phyloP scores from a whole-genome alignment of 352 stramenopile species.

The Globisporangium splendens region DNA sequence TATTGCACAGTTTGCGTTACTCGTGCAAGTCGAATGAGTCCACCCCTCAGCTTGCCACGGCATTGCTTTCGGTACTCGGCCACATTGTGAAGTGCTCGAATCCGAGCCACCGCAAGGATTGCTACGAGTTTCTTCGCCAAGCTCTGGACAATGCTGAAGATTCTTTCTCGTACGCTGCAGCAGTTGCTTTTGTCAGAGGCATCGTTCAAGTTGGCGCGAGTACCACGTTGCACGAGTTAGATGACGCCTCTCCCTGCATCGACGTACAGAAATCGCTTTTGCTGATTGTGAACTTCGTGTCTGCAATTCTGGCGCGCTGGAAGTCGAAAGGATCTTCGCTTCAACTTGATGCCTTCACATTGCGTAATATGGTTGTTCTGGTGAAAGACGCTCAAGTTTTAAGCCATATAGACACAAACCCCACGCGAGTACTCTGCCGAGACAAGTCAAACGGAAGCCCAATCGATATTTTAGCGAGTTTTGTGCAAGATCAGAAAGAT shows the following conservation, averaged over 20 bases:
- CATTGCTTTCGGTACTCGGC: constrained; percentile 36
- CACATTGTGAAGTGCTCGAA: constrained; percentile 39
- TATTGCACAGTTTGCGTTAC: constrained; percentile 44
- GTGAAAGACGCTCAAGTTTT: constrained; percentile 47
- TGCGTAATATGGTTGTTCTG: constrained; percentile 36
- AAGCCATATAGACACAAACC: constrained; percentile 8
- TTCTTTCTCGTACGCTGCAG: constrained; percentile 32
- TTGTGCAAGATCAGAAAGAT: constrained; percentile 26
- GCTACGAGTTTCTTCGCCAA: constrained; percentile 42
- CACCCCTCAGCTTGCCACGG: constrained; percentile 32
- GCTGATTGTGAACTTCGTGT: constrained; percentile 29
- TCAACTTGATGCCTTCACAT: constrained; percentile 33
- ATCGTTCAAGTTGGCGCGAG: constrained; percentile 22
- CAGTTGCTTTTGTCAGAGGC: constrained; percentile 30
- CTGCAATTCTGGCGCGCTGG: constrained; percentile 19
- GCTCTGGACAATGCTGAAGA: constrained; percentile 35
- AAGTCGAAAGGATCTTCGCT: constrained; percentile 20
- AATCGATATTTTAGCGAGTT: constrained; percentile 10
- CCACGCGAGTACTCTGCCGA: neutral
- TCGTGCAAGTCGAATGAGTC: constrained; percentile 41
- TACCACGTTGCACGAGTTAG: constrained; percentile 19
- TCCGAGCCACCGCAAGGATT: constrained; percentile 35
- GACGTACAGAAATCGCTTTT: constrained; percentile 29
- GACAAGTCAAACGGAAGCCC: constrained; percentile 2
- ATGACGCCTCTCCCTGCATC: constrained; percentile 12